phyloP scores from a whole-genome alignment of 371 early-diverging fungal species.

The Nematocida minor region DNA sequence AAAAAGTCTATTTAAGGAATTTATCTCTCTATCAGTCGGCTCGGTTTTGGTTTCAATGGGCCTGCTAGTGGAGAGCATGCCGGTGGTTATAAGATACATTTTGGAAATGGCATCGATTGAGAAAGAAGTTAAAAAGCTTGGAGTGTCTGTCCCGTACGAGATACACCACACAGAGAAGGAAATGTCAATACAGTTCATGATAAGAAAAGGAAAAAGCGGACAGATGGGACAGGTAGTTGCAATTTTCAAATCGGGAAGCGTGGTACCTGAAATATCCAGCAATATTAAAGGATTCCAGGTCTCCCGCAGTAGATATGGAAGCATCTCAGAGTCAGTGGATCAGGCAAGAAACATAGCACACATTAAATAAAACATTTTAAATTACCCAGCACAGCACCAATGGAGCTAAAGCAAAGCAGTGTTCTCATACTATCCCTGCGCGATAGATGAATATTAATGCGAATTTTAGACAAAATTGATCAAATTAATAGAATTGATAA shows the following conservation, averaged over 20 bases:
- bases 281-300: constrained; percentile 30
- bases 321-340: constrained; percentile 16
- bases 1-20: constrained; percentile 16
- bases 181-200: not conserved
- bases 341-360: constrained; percentile 9
- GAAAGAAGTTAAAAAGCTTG: constrained; percentile 29
- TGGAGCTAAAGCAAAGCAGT: too few relatives aligned
- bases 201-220: constrained; percentile 22
- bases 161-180: not conserved
- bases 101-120: constrained; percentile 38
- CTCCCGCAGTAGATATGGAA: not conserved
- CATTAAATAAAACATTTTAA: constrained; percentile 25
- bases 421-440: too few relatives aligned
- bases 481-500: too few relatives aligned
- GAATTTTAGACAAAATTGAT: too few relatives aligned
- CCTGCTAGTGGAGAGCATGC: not conserved
- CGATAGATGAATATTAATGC: too few relatives aligned
- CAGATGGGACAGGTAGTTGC: constrained; percentile 32
- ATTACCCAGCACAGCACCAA: too few relatives aligned
- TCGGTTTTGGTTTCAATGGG: not conserved
- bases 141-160: constrained; percentile 35
- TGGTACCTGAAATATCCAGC: constrained; percentile 8
- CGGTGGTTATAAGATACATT: constrained; percentile 15
- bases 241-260: not conserved
- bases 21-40: not conserved